These are phyloP conservation scores for Tetrahymena borealis DNA, from an alignment of 73 alveolate genomes.

Conservation along the genomic window DNA sequence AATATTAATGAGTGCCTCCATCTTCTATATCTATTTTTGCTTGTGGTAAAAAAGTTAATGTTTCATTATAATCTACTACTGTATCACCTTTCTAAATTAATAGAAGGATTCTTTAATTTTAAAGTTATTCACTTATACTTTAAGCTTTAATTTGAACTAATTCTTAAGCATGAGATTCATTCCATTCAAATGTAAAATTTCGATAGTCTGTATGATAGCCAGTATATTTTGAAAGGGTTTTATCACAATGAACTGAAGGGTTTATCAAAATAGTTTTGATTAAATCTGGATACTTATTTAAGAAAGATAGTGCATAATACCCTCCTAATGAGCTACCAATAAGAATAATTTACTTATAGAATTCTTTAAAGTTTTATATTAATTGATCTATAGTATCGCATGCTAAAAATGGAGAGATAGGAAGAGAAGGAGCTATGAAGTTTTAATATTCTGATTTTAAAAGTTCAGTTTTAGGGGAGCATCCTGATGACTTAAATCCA, in stretches of 20 bases:
- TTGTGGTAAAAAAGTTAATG: background rate
- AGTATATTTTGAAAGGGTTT: background rate
- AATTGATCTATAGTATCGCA: background rate
- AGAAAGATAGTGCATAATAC: background rate
- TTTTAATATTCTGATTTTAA: background rate
- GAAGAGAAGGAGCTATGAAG: background rate
- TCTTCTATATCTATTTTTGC: background rate
- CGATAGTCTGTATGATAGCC: background rate
- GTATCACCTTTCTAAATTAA: background rate
- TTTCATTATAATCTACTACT: background rate
- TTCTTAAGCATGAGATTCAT: background rate
- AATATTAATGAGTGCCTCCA: background rate
- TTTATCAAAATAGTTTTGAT: background rate
- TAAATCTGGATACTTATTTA: background rate
- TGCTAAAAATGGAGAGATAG: background rate
- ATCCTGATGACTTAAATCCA: background rate
- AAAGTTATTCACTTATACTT: background rate
- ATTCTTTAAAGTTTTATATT: background rate
- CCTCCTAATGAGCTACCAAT: background rate
- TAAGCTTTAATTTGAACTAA: background rate
- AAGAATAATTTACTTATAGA: background rate
- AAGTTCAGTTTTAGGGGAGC: background rate
- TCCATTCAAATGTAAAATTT: background rate
- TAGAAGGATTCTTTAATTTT: background rate
- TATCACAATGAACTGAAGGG: background rate